Evolutionary conservation across 2,329 filamentous ascomycete genomes (phyloP).

Genomic region (Dryadomyces quercivorus): DNA sequence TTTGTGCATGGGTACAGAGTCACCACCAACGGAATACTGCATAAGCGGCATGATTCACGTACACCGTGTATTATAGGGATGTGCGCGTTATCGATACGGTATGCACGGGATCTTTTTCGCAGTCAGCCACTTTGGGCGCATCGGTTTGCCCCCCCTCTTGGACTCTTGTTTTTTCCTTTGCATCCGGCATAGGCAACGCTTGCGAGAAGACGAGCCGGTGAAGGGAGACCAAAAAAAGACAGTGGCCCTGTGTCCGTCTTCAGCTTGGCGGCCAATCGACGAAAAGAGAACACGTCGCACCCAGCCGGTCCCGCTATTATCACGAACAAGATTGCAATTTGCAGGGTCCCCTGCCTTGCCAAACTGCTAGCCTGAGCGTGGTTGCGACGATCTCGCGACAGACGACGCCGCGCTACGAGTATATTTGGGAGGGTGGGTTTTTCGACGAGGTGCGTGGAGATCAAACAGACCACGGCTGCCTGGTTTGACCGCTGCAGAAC

Average conservation of each 20-base stretch:
- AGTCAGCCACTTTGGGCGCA: background rate
- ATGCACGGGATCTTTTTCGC: background rate
- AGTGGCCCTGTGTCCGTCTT: background rate
- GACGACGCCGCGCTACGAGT: slow-evolving; percentile 1
- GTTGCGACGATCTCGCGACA: slow-evolving; percentile 10
- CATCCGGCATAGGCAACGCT: background rate
- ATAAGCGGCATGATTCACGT: background rate
- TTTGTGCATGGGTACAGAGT: background rate
- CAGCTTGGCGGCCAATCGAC: background rate
- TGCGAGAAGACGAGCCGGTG: background rate
- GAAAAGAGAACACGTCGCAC: background rate
- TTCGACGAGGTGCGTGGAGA: background rate
- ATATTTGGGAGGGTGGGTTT: background rate
- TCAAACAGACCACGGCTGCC: background rate
- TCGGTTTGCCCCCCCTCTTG: background rate
- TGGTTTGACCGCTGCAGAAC: background rate
- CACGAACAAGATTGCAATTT: slow-evolving; percentile 8
- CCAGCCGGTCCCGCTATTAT: slow-evolving; percentile 4
- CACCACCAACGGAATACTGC: background rate
- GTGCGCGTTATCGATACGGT: background rate
- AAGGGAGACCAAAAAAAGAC: background rate
- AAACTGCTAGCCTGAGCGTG: slow-evolving; percentile 4
- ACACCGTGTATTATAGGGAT: background rate
- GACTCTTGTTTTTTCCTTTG: background rate
- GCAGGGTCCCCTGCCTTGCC: slow-evolving; percentile 1